Percentiles rank a stretch among this genome's conserved stretches.
Conservation (phyloP, 73 alveolate genomes). For the Tetrahymena elliotti region DNA sequence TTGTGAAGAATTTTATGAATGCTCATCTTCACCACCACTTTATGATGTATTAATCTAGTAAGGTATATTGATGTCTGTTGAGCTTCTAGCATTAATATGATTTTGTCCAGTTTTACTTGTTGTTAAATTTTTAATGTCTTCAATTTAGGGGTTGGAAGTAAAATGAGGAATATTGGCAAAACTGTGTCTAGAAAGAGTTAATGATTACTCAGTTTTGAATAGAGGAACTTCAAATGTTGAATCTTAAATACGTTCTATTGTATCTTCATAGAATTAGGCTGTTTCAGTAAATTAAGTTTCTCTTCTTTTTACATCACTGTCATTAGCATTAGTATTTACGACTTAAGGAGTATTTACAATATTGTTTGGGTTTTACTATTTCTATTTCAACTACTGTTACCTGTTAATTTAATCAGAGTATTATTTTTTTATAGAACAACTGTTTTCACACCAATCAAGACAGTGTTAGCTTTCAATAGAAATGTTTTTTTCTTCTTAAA, state of each 20-base stretch:
- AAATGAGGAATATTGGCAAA: background rate
- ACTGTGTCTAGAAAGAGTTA: background rate
- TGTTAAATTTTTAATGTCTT: background rate
- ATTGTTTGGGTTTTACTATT: background rate
- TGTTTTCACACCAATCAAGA: slow-evolving; percentile 34
- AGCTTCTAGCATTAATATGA: background rate
- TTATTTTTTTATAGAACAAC: background rate
- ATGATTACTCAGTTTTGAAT: background rate
- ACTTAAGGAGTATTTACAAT: background rate
- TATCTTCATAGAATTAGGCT: background rate
- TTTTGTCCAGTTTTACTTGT: background rate
- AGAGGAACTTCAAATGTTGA: background rate
- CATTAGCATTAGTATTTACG: background rate
- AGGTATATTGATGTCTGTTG: background rate
- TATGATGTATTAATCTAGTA: background rate
- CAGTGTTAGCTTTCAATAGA: slow-evolving; percentile 5
- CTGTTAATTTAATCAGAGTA: background rate
- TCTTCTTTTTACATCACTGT: background rate
- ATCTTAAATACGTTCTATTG: background rate
- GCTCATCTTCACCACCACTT: background rate
- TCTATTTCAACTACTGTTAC: background rate
- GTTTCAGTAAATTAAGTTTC: background rate
- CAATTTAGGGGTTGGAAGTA: background rate
- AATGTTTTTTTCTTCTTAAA: background rate
- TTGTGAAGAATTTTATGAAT: background rate